Evolutionary conservation across 257 asterid species (phyloP), one percentile per base, ranked within the genome.

Genomic region (Solanum chiquidenum): DNA sequence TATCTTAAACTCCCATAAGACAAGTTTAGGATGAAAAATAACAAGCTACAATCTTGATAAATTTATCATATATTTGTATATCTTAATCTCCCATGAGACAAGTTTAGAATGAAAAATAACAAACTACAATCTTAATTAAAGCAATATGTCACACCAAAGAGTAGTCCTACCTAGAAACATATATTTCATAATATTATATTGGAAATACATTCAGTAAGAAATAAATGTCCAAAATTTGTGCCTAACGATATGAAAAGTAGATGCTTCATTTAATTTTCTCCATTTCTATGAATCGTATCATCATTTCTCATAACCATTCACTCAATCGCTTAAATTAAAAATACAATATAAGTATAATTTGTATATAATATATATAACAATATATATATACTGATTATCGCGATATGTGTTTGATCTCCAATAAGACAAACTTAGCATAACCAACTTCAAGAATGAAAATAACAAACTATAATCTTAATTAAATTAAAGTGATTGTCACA

Each of bases 51-150:
- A 75, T 76, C 60, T n/a, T 76, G 12, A 75, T 13, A 49, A 49
- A 13, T 14, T 52, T 52, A 16, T 52, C 62, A 52, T 52, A 49
- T 49, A 2, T 14, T 12, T 49, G 6, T 49, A 52, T 18, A 52
- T 18, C 62, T 52, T 55, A 18, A 55, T 55, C 25, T 18, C n/a
- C 64, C 10, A 55, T 18, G 0, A 55, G 10, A 55, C 64, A 55
- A 55, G 64, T 55, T 18, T 55, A 55, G n/a, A 0, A 18, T 55
- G n/a, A 18, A 18, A 18, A 18, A 55, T 55, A 18, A 55, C 64
- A 55, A 55, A 55, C 11, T 40, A n/a, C 12, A 77, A 77, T 77
- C 62, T 27, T 77, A 79, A n/a, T 79, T 34, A 42, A 77, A 79
- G 64, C 33, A 52, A 25, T 27, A 14, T 79, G 4, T 79, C 27